A percentile compares a stretch with the other conserved stretches of the same genome.
Evolutionary conservation across 1,139 yeast species (phyloP).

Genomic region (Geotrichum reessii): DNA sequence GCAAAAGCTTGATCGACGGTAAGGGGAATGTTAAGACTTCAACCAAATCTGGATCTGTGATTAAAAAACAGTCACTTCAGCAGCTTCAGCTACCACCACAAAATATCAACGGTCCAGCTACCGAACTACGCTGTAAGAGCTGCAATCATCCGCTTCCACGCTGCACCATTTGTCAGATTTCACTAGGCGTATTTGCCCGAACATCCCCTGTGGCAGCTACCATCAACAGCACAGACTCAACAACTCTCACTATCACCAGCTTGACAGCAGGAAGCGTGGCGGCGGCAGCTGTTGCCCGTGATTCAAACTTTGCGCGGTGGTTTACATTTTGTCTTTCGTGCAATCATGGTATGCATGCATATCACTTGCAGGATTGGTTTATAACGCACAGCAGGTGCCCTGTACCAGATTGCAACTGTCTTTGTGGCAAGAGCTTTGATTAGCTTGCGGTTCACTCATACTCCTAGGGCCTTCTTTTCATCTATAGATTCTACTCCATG

Average conservation of each 20-base stretch:
- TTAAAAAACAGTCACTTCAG: neutral
- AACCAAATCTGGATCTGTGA: conserved; percentile 19
- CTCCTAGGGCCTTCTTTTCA: neutral
- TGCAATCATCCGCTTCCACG: conserved; percentile 86
- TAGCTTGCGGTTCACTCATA: neutral
- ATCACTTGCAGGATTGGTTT: conserved; percentile 95
- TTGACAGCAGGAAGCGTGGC: conserved; percentile 16
- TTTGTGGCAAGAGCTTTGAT: conserved; percentile 46
- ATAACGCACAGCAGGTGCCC: conserved; percentile 83
- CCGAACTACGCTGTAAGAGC: conserved; percentile 51
- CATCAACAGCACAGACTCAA: neutral
- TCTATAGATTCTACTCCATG: neutral
- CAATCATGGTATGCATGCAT: conserved; percentile 91
- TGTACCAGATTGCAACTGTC: conserved; percentile 85
- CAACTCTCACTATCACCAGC: neutral
- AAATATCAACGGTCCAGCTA: neutral
- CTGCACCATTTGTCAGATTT: conserved; percentile 80
- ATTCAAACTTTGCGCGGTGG: conserved; percentile 42
- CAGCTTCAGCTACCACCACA: neutral
- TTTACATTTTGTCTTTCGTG: conserved; percentile 87
- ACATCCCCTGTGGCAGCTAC: neutral
- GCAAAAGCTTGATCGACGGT: conserved; percentile 42
- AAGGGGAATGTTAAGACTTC: conserved; percentile 19
- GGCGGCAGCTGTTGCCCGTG: conserved; percentile 18
- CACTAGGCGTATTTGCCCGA: conserved; percentile 38